Base-by-base conservation (phyloP, 768 basidiomycete genomes). In the Kwoniella sp. region DNA sequence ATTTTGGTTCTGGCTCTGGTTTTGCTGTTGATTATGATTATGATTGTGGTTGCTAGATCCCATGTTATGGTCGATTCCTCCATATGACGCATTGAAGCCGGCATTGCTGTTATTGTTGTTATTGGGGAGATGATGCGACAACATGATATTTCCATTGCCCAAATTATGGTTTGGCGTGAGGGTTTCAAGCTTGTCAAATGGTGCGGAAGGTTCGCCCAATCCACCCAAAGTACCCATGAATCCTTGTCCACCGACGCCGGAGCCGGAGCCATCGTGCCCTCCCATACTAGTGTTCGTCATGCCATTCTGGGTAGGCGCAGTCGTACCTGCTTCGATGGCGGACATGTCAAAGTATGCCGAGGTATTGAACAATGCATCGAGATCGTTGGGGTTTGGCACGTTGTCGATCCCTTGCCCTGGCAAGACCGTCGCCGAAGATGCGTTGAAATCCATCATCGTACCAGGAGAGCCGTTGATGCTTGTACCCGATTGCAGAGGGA, bases 291-390 rank as follows among this genome's bases (percentile, higher is more conserved):
- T 57, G 51, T 62, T 58, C 33, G 52, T 48, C 21, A 30, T 24
- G 49, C 27, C 44, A 26, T 25, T 21, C 9, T 51, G n/a, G 24
- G 30, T 22, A 29, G 69, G 36, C 21, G 68, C 65, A 0, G 61
- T 58, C 67, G 69, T 64, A 24, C 62, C 55, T 4, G 68, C 69
- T 10, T 71, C 71, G 10, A 78, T 73, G 21, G 74, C 74, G 12
- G 65, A 65, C 30, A 77, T 60, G 51, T 79, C 77, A 53, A 81
- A 78, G 68, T 78, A 80, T 24, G 80, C 78, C 21, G 69, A 67
- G 12, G 77, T 77, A 52, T 77, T 79, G 70, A 81, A 71, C 44
- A 77, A 47, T 6, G 73, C 73, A 36, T 81, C 79, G 5, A 76
- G 60, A 46, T 78, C 77, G 27, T 68, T 62, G 2, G 27, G 37